A percentile compares a stretch with the other conserved stretches of the same genome.
Evolutionary conservation across 176 grass and related monocot species (phyloP).

Genomic region (Bolboschoenus planiculmis): DNA sequence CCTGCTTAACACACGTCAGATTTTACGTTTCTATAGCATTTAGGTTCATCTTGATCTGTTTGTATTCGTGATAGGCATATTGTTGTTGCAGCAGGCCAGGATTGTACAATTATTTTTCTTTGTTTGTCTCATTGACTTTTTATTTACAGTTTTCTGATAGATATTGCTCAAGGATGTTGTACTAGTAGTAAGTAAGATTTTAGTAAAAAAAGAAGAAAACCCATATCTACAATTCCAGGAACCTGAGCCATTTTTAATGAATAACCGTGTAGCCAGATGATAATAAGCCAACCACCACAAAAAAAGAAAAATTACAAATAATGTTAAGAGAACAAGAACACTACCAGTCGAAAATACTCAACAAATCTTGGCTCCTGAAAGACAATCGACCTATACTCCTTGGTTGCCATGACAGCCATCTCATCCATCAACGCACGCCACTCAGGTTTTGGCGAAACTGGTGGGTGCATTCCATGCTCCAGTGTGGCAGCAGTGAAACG

Average conservation of each 20-base stretch:
- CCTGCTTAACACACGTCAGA: not conserved
- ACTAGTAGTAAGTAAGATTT: not conserved
- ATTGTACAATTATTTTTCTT: not conserved
- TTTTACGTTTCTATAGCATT: not conserved
- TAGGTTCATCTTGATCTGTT: not conserved
- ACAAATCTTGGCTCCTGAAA: constrained; percentile 90
- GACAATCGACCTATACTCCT: constrained; percentile 84
- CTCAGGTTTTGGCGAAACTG: constrained; percentile 78
- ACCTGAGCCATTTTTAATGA: not conserved
- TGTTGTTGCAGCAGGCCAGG: not conserved
- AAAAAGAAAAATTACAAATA: constrained; percentile 18
- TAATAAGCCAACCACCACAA: not conserved
- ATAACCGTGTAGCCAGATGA: not conserved
- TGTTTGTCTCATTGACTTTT: not conserved
- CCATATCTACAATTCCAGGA: not conserved
- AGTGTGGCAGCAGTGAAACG: constrained; percentile 91
- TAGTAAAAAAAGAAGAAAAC: not conserved
- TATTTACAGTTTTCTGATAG: not conserved
- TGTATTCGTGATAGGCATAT: not conserved
- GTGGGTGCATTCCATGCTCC: constrained; percentile 96
- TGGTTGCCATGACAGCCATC: constrained; percentile 74
- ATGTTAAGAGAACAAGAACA: constrained; percentile 20
- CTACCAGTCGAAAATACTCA: constrained; percentile 92
- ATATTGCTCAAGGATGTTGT: not conserved
- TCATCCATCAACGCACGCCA: constrained; percentile 93